Conservation (phyloP, 108 stramenopile genomes). For the Cyclotella kingstonii region DNA sequence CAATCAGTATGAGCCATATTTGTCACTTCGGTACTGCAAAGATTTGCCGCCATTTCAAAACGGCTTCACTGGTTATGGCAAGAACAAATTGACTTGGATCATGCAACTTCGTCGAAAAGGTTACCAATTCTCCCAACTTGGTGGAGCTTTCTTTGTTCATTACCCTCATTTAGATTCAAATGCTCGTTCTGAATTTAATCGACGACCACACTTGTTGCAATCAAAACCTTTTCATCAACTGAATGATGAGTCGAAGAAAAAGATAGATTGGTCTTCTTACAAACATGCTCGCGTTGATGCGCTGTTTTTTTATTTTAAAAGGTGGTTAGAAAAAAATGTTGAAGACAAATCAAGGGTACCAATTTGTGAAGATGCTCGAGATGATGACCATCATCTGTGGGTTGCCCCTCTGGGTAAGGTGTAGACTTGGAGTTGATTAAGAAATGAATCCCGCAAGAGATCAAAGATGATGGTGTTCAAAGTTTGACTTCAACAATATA, state of each 20-base stretch:
- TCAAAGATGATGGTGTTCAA: too few relatives aligned
- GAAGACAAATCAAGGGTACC: constrained; percentile 46
- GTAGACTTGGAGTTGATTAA: too few relatives aligned
- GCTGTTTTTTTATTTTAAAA: constrained; percentile 65
- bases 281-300: constrained; percentile 75
- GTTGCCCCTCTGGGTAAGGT: constrained; percentile 40
- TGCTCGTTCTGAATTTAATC: constrained; percentile 65
- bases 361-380: constrained; percentile 54
- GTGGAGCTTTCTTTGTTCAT: constrained; percentile 70
- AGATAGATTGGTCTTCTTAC: constrained; percentile 42
- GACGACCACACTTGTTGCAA: constrained; percentile 42
- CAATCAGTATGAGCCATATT: constrained; percentile 87
- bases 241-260: not conserved
- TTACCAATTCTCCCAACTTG: constrained; percentile 63
- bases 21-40: constrained; percentile 69
- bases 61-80: constrained; percentile 82
- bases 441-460: too few relatives aligned
- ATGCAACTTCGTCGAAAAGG: constrained; percentile 71
- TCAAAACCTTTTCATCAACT: constrained; percentile 2
- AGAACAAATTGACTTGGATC: constrained; percentile 69
- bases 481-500: too few relatives aligned
- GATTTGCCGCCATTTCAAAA: constrained; percentile 76
- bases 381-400: constrained; percentile 76
- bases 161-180: constrained; percentile 79
- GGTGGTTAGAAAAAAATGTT: constrained; percentile 58